Conservation (phyloP, 305 asterid genomes). For the Fraxinus greggii region DNA sequence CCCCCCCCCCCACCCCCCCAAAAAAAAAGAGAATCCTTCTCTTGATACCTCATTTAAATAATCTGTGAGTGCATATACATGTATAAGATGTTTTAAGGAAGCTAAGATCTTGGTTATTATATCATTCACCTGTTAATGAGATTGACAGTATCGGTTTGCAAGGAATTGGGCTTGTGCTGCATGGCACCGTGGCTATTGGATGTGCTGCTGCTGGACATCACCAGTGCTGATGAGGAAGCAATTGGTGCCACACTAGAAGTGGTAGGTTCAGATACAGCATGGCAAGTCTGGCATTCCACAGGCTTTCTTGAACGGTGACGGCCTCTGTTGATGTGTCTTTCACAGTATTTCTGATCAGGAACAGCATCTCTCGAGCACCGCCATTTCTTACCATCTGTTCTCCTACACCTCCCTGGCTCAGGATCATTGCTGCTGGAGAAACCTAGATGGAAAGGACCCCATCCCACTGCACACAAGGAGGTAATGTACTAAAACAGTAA, state of each 20-base stretch:
- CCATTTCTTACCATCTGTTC: constrained; percentile 99
- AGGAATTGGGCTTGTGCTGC: constrained; percentile 45
- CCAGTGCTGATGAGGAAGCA: constrained; percentile 42
- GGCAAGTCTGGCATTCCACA: constrained; percentile 50
- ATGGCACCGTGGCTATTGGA: constrained; percentile 30
- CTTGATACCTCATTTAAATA: neutral
- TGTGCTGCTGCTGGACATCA: constrained; percentile 52
- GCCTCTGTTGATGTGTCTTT: constrained; percentile 74
- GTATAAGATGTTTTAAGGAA: neutral
- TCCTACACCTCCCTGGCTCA: constrained; percentile 95
- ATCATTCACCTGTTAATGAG: constrained; percentile 45
- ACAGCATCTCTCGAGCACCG: constrained; percentile 99
- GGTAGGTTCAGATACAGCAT: constrained; percentile 63
- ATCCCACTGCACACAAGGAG: constrained; percentile 56
- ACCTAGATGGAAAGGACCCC: constrained; percentile 86
- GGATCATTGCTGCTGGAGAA: constrained; percentile 81
- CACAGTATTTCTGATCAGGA: constrained; percentile 95
- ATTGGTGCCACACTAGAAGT: constrained; percentile 49
- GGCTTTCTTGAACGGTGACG: neutral
- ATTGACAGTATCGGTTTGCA: constrained; percentile 34
- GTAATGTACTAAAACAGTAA: neutral
- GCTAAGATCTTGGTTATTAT: neutral
- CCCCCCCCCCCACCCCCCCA: too few species aligned
- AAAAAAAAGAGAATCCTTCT: neutral
- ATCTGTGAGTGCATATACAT: neutral